Percentiles rank a stretch among this genome's conserved stretches.
These are phyloP conservation scores for Aurinia saxatilis DNA, from an alignment of 345 rosid genomes.

Conservation along the genomic window DNA sequence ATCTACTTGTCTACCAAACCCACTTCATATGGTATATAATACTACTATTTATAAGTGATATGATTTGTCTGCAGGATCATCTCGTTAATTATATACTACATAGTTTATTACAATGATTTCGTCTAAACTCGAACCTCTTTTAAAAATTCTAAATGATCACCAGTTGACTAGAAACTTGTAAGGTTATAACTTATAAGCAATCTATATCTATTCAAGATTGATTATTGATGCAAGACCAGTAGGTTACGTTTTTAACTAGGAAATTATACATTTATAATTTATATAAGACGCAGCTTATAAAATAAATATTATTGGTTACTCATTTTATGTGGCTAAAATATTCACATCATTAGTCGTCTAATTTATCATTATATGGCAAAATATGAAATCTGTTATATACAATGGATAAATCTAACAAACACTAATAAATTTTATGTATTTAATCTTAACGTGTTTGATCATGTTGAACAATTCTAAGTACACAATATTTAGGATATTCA, in stretches of 20 bases:
- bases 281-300: background rate
- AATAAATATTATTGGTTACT: background rate
- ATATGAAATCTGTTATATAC: too few species aligned
- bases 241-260: background rate
- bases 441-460: too few species aligned
- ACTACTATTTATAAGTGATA: background rate
- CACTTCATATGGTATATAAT: background rate
- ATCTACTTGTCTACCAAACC: slow-evolving; percentile 18
- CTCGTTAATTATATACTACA: background rate
- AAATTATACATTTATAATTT: background rate
- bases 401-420: too few species aligned
- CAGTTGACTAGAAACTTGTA: background rate
- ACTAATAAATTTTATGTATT: too few species aligned
- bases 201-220: slow-evolving; percentile 1
- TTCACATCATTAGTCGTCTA: too few species aligned
- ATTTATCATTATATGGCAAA: too few species aligned
- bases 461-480: too few species aligned
- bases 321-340: background rate
- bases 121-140: background rate
- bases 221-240: slow-evolving; percentile 1
- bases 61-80: background rate
- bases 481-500: too few species aligned
- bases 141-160: background rate
- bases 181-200: background rate
- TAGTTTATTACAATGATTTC: background rate